phyloP scores from a whole-genome alignment of 148 eudicot species.

The Nepenthes mirabilis region DNA sequence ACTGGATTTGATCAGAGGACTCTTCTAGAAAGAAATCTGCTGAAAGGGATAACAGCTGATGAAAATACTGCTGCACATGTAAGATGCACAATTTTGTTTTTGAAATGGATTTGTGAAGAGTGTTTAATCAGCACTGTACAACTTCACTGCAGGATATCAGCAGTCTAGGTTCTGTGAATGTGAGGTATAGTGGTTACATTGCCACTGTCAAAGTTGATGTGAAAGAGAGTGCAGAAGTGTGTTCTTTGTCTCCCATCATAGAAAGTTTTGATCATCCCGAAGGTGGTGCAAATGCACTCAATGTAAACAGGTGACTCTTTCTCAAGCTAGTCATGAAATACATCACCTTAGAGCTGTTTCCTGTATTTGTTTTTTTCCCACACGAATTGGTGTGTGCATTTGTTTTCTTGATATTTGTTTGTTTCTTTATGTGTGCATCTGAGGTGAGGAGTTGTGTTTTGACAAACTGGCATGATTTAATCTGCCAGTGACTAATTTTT shows the following conservation, averaged over 20 bases:
- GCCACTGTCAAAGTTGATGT: constrained; percentile 74
- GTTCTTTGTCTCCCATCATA: constrained; percentile 27
- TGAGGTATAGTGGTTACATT: constrained; percentile 79
- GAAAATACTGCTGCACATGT: constrained; percentile 99
- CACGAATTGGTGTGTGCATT: not conserved
- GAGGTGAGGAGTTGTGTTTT: no score
- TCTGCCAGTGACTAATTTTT: no score
- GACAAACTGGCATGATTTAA: no score
- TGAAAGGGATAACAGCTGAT: constrained; percentile 98
- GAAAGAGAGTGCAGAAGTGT: constrained; percentile 25
- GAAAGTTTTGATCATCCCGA: constrained; percentile 79
- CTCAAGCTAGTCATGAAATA: not conserved
- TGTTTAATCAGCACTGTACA: not conserved
- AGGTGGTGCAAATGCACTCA: constrained; percentile 98
- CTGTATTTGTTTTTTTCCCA: not conserved
- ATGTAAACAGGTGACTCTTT: constrained; percentile 71
- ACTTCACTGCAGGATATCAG: constrained; percentile 62
- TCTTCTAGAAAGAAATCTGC: constrained; percentile 63
- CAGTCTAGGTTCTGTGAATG: constrained; percentile 74
- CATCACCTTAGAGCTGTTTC: not conserved
- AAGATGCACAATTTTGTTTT: constrained; percentile 14
- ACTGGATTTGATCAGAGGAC: constrained; percentile 54
- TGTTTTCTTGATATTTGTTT: no score
- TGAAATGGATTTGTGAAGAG: not conserved
- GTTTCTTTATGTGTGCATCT: not conserved